These are phyloP conservation scores for Syzygium aromaticum DNA, from an alignment of 345 rosid species.

Conservation along the genomic window DNA sequence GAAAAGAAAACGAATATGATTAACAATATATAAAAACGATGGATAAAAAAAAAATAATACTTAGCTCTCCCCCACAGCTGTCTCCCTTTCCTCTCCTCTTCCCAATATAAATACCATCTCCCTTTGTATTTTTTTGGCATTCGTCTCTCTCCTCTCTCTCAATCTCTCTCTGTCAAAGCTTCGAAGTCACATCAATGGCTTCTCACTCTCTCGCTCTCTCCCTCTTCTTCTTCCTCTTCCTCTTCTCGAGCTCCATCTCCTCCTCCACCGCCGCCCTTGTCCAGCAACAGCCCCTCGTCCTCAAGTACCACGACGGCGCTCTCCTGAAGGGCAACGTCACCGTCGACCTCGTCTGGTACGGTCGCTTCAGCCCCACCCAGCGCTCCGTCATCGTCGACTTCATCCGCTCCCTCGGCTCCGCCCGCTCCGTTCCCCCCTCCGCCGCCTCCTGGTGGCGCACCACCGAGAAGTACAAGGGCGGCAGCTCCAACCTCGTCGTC, in stretches of 20 bases:
- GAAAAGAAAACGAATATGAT: background rate
- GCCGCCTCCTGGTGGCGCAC: slow-evolving; percentile 7
- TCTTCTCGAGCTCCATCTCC: background rate
- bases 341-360: slow-evolving; percentile 9
- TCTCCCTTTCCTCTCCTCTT: background rate
- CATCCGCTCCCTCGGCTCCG: slow-evolving; percentile 2
- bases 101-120: background rate
- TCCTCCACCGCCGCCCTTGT: background rate
- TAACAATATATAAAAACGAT: background rate
- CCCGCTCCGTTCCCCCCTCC: background rate
- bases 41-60: background rate
- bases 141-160: background rate
- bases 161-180: background rate
- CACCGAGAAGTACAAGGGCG: slow-evolving; percentile 4
- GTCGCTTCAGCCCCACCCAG: background rate
- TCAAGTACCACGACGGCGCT: slow-evolving; percentile 2
- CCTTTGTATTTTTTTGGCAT: background rate
- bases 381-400: slow-evolving; percentile 6
- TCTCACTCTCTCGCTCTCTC: background rate
- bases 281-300: slow-evolving; percentile 1
- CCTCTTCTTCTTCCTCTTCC: background rate
- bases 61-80: background rate
- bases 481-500: slow-evolving; percentile 19
- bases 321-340: slow-evolving; percentile 8
- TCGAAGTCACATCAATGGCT: background rate